Evolutionary conservation across 129 eudicot genomes (phyloP), one percentile per base, ranked within the genome.

Genomic region (Chrysanthemum makinoi): DNA sequence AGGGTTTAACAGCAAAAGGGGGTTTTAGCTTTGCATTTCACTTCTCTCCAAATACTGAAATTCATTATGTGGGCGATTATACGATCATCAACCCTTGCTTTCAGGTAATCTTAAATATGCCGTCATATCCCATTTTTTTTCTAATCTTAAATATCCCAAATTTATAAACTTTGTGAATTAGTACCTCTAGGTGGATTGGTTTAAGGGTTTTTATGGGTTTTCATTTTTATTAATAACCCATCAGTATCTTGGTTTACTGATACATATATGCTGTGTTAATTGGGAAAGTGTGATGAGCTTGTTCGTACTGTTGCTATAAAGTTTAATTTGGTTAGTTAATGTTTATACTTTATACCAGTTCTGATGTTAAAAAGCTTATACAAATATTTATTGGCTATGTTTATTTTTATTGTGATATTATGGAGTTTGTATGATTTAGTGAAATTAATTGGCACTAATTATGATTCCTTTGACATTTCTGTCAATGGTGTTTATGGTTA

Each of bases 1-100:
- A 76, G 80, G 80, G 80, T 76, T 76, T 76, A 76, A 68, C 68
- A 67, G 30, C 54, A 28, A 28, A 75, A 58, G 59, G 39, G 80
- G 80, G 74, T 70, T 76, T 63, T 56, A 6, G 16, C 60, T 62
- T 48, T 61, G 60, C 76, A 51, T 20, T 63, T 74, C 7, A 65
- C 65, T 59, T 48, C 60, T 59, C 61, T 60, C 61, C 26, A 9
- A 52, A 52, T 15, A 52, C n/a, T 33, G 10, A 52, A 54, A 65
- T 59, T 35, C 9, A 76, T 48, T 16, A 76, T 76, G 80, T 76
- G 74, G 80, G 62, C 74, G 62, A 68, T 76, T 58, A 51, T 74
- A 68, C 33, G 74, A 59, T 67, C 80, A 22, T 49, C 80, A 65
- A 57, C 74, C 20, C 19, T 47, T 49, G 80, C 62, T 59, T 44